A percentile compares a stretch with the other conserved stretches of the same genome.
These are phyloP conservation scores for Gossypioides kirkii DNA, from an alignment of 345 rosid genomes.

Conservation along the genomic window DNA sequence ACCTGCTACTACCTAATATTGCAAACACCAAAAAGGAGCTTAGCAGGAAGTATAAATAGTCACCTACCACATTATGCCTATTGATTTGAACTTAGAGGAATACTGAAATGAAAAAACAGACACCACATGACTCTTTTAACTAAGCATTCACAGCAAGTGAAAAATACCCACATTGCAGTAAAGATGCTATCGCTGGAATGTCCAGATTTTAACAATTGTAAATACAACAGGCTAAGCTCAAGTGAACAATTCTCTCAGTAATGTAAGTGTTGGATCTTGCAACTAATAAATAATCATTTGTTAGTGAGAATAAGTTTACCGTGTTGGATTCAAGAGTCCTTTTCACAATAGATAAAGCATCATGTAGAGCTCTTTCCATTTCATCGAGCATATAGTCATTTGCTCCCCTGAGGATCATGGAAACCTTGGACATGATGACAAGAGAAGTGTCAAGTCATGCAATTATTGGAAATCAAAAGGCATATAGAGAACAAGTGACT, in stretches of 20 bases:
- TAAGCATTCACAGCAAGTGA: neutral
- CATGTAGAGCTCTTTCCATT: conserved; percentile 96
- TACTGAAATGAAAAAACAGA: neutral
- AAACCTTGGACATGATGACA: conserved; percentile 49
- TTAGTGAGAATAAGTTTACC: conserved; percentile 37
- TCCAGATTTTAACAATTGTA: neutral
- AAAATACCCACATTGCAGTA: neutral
- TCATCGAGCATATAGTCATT: conserved; percentile 98
- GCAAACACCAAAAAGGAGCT: conserved; percentile 3
- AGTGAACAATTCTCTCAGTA: neutral
- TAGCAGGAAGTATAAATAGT: neutral
- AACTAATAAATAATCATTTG: neutral
- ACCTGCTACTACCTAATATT: conserved; percentile 86
- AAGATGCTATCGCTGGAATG: neutral
- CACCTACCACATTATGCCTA: neutral
- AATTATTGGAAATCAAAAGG: neutral
- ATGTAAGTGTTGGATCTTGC: neutral
- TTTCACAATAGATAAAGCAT: conserved; percentile 79
- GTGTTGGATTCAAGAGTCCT: conserved; percentile 91
- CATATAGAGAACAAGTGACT: neutral
- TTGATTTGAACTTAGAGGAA: neutral
- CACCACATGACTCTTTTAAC: neutral
- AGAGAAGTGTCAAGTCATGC: neutral
- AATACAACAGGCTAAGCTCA: neutral
- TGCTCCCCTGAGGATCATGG: conserved; percentile 91